Conservation (phyloP, 139 green algal genomes). For the Trebouxia sp. region DNA sequence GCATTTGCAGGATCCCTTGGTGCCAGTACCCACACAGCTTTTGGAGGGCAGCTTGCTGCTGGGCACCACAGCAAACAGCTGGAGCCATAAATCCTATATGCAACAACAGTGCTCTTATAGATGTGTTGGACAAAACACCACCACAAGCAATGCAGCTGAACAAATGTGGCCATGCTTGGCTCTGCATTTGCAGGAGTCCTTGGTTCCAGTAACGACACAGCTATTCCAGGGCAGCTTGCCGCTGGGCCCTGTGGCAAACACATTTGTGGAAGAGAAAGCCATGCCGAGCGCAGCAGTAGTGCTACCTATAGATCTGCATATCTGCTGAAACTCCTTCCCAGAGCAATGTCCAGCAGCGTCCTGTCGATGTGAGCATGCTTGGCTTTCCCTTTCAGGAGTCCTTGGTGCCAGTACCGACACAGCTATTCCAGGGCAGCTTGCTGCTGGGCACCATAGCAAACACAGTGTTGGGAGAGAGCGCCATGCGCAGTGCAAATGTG, state of each 20-base stretch:
- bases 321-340: not conserved
- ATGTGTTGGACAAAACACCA: too few species aligned
- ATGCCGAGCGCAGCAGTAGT: conserved; percentile 40
- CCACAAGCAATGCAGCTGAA: too few species aligned
- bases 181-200: conserved; percentile 42
- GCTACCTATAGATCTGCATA: too few species aligned
- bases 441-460: conserved; percentile 64
- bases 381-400: conserved; percentile 40
- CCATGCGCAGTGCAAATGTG: conserved; percentile 42
- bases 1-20: conserved; percentile 54
- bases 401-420: conserved; percentile 80
- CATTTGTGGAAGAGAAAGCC: conserved; percentile 22
- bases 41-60: conserved; percentile 83
- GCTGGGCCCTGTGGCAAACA: conserved; percentile 55
- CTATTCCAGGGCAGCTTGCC: conserved; percentile 82
- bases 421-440: conserved; percentile 82
- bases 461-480: conserved; percentile 25
- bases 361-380: too few species aligned
- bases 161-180: too few species aligned
- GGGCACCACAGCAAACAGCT: conserved; percentile 43
- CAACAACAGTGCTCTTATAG: conserved; percentile 54
- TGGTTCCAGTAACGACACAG: conserved; percentile 77
- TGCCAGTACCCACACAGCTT: conserved; percentile 77
- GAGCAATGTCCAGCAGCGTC: not conserved
- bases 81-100: conserved; percentile 19